Percentiles rank a stretch among this genome's conserved stretches.
phyloP scores from a whole-genome alignment of 306 rosid genomes.

The Mucuna pruriens region DNA sequence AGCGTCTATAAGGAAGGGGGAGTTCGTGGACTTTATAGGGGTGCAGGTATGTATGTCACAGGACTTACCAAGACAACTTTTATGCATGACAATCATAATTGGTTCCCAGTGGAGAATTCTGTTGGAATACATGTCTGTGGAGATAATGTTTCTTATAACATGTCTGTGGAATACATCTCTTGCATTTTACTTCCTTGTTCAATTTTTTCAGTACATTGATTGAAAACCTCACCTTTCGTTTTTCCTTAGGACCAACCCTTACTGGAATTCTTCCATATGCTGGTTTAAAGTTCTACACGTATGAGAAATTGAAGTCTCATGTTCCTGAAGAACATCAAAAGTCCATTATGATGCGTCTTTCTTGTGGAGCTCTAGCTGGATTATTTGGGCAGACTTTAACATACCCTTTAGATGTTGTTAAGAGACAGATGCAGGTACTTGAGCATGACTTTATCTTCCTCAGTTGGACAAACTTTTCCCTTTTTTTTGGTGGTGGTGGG shows the following conservation, averaged over 20 bases:
- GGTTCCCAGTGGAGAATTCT: slow-evolving; percentile 2
- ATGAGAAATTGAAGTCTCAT: slow-evolving; percentile 76
- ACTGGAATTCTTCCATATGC: slow-evolving; percentile 95
- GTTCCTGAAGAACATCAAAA: slow-evolving; percentile 88
- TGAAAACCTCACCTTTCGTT: slow-evolving; percentile 16
- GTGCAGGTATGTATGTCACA: slow-evolving; percentile 67
- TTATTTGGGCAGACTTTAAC: slow-evolving; percentile 95
- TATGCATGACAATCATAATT: neutral
- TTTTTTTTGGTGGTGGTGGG: neutral
- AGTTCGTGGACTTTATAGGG: slow-evolving; percentile 83
- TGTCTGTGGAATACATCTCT: neutral
- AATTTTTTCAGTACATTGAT: slow-evolving; percentile 21
- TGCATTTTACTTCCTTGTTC: slow-evolving; percentile 11
- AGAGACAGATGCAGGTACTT: slow-evolving; percentile 98
- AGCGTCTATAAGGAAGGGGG: slow-evolving; percentile 81
- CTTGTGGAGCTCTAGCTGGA: slow-evolving; percentile 97
- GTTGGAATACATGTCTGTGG: slow-evolving; percentile 23
- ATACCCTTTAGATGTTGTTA: slow-evolving; percentile 93
- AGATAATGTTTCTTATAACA: neutral
- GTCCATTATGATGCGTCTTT: slow-evolving; percentile 78
- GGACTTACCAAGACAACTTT: slow-evolving; percentile 17
- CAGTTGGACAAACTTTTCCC: neutral
- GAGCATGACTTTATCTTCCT: neutral
- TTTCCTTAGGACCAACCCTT: slow-evolving; percentile 80
- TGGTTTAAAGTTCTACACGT: slow-evolving; percentile 90